These are phyloP conservation scores for Botrytis cinerea DNA, from an alignment of 2,329 filamentous ascomycete genomes.

Conservation along the genomic window DNA sequence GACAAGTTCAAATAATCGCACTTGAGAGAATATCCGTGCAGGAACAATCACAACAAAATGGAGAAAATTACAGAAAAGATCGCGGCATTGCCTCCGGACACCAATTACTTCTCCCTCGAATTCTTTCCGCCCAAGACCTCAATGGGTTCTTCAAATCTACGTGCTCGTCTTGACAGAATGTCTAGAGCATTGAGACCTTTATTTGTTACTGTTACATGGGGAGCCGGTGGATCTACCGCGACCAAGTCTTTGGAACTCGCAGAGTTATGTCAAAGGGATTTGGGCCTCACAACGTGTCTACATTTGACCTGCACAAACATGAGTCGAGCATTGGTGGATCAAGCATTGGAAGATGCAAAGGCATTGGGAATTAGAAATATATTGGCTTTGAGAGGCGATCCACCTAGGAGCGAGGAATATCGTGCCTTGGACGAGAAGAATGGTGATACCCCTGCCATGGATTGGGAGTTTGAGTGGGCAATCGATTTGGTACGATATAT, in stretches of 20 bases:
- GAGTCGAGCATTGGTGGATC: constrained; percentile 81
- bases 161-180: constrained; percentile 93
- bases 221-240: constrained; percentile 89
- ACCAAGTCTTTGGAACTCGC: constrained; percentile 90
- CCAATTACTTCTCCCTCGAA: constrained; percentile 92
- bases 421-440: constrained; percentile 60
- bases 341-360: constrained; percentile 88
- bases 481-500: constrained; percentile 91
- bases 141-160: constrained; percentile 93
- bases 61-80: constrained; percentile 96
- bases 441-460: constrained; percentile 52
- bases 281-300: constrained; percentile 90
- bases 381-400: constrained; percentile 86
- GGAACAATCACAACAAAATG: constrained; percentile 29
- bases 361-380: constrained; percentile 91
- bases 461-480: constrained; percentile 80
- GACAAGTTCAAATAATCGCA: not conserved
- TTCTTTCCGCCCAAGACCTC: constrained; percentile 98
- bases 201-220: constrained; percentile 98
- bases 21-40: not conserved
- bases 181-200: constrained; percentile 84
- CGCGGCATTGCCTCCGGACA: constrained; percentile 78
- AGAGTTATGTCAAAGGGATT: constrained; percentile 89
- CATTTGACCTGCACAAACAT: constrained; percentile 99
- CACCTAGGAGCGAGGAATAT: constrained; percentile 87